Evolutionary conservation across 352 stramenopile species (phyloP).

Genomic region (Albugo candida): DNA sequence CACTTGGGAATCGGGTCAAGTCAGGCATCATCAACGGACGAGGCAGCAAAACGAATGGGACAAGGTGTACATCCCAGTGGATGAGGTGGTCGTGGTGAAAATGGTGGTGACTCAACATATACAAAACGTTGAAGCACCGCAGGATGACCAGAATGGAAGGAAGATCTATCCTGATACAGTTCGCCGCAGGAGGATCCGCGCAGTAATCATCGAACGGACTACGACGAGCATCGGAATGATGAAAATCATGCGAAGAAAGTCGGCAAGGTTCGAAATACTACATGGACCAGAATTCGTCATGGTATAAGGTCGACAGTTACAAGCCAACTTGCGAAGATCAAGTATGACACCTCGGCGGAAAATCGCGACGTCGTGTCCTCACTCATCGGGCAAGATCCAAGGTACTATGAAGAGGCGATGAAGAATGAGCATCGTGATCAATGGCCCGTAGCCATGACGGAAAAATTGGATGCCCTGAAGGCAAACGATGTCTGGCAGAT

Average conservation of each 20-base stretch:
- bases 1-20: not conserved
- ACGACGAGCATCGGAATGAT: too few relatives aligned
- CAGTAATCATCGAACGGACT: too few relatives aligned
- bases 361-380: not conserved
- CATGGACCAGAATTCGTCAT: not conserved
- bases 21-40: not conserved
- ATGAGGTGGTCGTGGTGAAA: not conserved
- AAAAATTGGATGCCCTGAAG: too few relatives aligned
- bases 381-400: not conserved
- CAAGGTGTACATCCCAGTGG: not conserved
- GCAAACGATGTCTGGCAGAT: too few relatives aligned
- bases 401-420: not conserved
- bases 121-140: not conserved
- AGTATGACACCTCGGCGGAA: not conserved
- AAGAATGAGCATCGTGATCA: not conserved
- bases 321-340: too few relatives aligned
- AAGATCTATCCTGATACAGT: too few relatives aligned
- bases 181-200: too few relatives aligned
- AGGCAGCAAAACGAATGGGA: not conserved
- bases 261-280: not conserved
- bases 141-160: not conserved
- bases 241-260: not conserved
- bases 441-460: not conserved
- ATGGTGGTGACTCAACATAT: not conserved
- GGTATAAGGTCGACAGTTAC: not conserved